Base-by-base conservation (phyloP, 345 rosid species). In the Heritiera fomes region DNA sequence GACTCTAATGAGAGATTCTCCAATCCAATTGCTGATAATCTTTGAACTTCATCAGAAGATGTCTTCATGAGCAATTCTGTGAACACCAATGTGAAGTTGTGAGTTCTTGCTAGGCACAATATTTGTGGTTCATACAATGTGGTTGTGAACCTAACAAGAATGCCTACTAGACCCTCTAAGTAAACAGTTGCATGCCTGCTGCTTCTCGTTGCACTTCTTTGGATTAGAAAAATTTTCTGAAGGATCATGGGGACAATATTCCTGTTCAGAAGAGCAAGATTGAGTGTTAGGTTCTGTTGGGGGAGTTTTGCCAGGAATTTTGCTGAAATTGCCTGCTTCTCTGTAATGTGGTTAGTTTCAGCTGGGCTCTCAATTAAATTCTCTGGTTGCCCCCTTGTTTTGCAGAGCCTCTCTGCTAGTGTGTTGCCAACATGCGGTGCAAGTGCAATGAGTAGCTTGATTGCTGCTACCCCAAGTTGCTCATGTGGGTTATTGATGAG, bases 71-170 rank as follows among this genome's bases (percentile, higher is more conserved):
- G 93, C 80, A 92, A 80, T 50, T 95, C 96, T 12, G 92, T 85
- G 80, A 95, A 92, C 75, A 92, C 83, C 55, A 85, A 66, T 41
- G 97, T 88, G 85, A 95, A 85, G 78, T 91, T 88, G 88, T 91
- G 79, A 83, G 81, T 84, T 88, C 63, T 93, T 78, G 94, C 97
- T 18, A 89, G 87, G 78, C 76, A 79, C 85, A 91, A 75, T 52
- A 89, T 84, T 71, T 88, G 93, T 38, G 94, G 85, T 72, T 95
- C 96, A 23, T 93, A 89, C 68, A 95, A 81, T 73, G 96, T 93
- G 20, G 94, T 83, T 18, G 98, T 95, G 90, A 93, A 91, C 85
- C 97, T 90, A 78, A 90, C 97, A 71, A 95, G 88, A 87, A 88
- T 84, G 52, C 94, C 97, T 20, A 91, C 95, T 2, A 91, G 89